Evolutionary conservation across 2,329 filamentous ascomycete genomes (phyloP).

Genomic region (Rhynchosporium secalis): DNA sequence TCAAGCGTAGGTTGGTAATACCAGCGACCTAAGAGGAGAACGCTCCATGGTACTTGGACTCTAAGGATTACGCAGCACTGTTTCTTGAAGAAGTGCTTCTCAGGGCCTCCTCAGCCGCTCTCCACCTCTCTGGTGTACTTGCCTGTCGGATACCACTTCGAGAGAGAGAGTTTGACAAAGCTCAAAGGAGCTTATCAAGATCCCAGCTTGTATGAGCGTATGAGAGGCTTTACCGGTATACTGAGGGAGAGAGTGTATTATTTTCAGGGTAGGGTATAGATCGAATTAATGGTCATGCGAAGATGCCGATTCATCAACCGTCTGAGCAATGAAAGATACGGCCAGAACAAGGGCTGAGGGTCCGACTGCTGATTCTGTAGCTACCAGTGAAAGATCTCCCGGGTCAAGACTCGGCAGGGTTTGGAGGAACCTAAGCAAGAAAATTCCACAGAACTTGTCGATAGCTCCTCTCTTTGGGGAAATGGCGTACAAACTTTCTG

Average conservation of each 20-base stretch:
- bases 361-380: slow-evolving; percentile 16
- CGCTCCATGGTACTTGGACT: too few species aligned
- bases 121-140: too few species aligned
- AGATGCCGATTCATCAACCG: slow-evolving; percentile 3
- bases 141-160: slow-evolving; percentile 7
- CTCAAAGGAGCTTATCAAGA: slow-evolving; percentile 27
- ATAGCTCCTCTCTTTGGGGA: slow-evolving; percentile 16
- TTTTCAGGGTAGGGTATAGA: slow-evolving; percentile 25
- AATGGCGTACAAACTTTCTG: slow-evolving; percentile 19
- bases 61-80: too few species aligned
- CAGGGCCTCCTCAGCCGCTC: too few species aligned
- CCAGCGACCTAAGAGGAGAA: too few species aligned
- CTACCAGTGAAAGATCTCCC: slow-evolving; percentile 18
- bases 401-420: slow-evolving; percentile 23
- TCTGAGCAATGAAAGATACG: slow-evolving; percentile 21
- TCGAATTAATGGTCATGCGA: slow-evolving; percentile 7
- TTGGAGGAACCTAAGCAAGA: slow-evolving; percentile 22
- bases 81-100: too few species aligned
- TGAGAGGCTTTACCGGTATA: slow-evolving; percentile 18
- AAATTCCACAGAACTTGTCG: slow-evolving; percentile 13
- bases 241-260: slow-evolving; percentile 19
- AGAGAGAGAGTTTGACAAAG: slow-evolving; percentile 24
- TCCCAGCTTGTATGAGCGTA: slow-evolving; percentile 24
- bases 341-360: slow-evolving; percentile 20
- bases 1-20: too few species aligned